Conservation (phyloP, 1,284 basidiomycete genomes). For the Blastosporella zonata region DNA sequence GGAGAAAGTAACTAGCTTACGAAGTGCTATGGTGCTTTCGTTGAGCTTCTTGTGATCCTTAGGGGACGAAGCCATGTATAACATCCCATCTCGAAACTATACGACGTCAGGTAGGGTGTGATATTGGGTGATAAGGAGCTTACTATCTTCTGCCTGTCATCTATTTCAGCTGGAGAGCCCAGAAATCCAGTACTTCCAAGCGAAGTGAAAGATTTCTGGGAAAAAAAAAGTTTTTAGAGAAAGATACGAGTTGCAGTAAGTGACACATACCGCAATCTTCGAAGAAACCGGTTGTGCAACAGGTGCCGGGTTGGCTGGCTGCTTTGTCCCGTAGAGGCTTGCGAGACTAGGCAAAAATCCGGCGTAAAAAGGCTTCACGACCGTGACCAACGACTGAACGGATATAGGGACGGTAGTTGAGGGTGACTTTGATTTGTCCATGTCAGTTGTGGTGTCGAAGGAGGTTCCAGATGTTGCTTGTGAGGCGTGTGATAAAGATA, state of each 20-base stretch:
- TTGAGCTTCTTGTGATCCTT: conserved; percentile 9
- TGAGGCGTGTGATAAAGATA: background rate
- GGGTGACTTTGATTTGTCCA: background rate
- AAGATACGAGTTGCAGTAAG: background rate
- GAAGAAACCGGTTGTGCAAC: conserved; percentile 2
- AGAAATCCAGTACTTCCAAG: conserved; percentile 8
- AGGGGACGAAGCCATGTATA: conserved; percentile 3
- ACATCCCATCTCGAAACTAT: conserved; percentile 12
- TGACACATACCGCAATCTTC: conserved; percentile 12
- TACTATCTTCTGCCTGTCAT: conserved; percentile 11
- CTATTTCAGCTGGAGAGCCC: conserved; percentile 7
- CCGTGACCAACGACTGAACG: background rate
- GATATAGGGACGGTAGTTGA: background rate
- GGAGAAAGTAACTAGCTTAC: conserved; percentile 1
- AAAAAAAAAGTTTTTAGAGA: background rate
- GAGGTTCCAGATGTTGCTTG: background rate
- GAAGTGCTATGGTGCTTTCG: conserved; percentile 7
- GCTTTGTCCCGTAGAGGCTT: background rate
- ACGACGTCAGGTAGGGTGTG: background rate
- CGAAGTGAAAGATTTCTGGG: conserved; percentile 8
- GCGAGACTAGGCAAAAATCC: background rate
- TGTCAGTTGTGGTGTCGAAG: background rate
- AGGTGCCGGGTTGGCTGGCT: background rate
- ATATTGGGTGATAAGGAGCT: background rate
- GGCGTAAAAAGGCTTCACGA: background rate